A percentile compares a stretch with the other conserved stretches of the same genome.
Evolutionary conservation across 768 basidiomycete genomes (phyloP).

Genomic region (Vararia minispora): DNA sequence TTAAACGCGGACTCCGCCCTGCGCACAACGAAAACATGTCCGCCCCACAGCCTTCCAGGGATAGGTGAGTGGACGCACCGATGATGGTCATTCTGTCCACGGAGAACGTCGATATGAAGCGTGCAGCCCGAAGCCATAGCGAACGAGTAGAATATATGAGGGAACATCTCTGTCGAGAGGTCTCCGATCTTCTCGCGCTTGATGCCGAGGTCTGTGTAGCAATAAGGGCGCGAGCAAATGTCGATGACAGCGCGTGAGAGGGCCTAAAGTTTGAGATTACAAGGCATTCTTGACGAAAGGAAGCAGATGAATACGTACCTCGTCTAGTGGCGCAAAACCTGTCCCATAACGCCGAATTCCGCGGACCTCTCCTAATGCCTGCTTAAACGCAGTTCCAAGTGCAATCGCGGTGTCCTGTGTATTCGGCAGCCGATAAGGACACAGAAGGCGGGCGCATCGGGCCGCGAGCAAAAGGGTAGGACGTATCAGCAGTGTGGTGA

Average conservation of each 20-base stretch:
- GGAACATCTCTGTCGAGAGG: constrained; percentile 95
- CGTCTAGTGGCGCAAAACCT: constrained; percentile 93
- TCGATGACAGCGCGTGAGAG: constrained; percentile 94
- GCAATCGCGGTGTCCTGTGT: constrained; percentile 85
- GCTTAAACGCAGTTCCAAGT: constrained; percentile 83
- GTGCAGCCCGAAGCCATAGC: constrained; percentile 94
- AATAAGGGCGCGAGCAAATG: constrained; percentile 95
- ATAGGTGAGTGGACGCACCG: constrained; percentile 66
- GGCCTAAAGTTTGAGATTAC: constrained; percentile 47
- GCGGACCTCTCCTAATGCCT: constrained; percentile 87
- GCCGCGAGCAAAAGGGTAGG: constrained; percentile 4
- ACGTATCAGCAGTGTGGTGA: constrained; percentile 97
- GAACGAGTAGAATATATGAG: constrained; percentile 95
- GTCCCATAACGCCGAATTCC: constrained; percentile 95
- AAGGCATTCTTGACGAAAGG: neutral
- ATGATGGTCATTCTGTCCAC: constrained; percentile 97
- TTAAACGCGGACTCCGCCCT: constrained; percentile 99
- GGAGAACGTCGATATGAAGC: constrained; percentile 86
- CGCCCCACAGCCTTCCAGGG: too few relatives aligned
- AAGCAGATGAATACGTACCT: constrained; percentile 38
- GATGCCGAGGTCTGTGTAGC: constrained; percentile 82
- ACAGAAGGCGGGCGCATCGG: constrained; percentile 6
- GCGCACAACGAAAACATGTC: constrained; percentile 2
- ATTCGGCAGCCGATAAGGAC: constrained; percentile 13
- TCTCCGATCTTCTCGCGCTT: constrained; percentile 91